Evolutionary conservation across 768 basidiomycete species (phyloP).

Genomic region (Agrocybe pediades): DNA sequence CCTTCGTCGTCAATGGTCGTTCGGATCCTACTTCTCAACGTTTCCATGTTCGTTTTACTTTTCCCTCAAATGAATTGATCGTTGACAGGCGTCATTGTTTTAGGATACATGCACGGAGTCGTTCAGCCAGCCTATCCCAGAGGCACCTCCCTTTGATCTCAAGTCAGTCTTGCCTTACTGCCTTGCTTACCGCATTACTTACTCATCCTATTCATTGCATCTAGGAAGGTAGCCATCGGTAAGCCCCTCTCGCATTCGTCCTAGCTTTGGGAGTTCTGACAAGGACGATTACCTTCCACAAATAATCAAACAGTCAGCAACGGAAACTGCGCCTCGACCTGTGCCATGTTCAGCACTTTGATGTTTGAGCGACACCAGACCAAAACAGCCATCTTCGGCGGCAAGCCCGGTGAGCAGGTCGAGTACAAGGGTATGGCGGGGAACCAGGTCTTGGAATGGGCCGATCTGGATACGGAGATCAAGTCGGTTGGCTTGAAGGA

Average conservation of each 20-base stretch:
- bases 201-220: neutral
- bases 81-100: neutral
- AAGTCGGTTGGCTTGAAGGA: conserved; percentile 57
- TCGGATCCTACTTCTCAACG: conserved; percentile 48
- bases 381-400: conserved; percentile 58
- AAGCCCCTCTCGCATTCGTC: conserved; percentile 15
- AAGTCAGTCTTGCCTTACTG: too few species aligned
- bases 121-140: conserved; percentile 40
- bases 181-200: too few species aligned
- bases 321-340: conserved; percentile 59
- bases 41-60: conserved; percentile 41
- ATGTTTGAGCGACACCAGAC: conserved; percentile 59
- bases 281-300: too few species aligned
- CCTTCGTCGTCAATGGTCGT: conserved; percentile 44
- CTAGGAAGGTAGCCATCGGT: conserved; percentile 49
- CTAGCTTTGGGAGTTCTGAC: too few species aligned
- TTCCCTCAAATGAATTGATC: neutral
- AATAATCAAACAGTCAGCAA: conserved; percentile 34
- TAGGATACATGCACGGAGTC: conserved; percentile 47
- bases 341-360: conserved; percentile 62
- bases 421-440: conserved; percentile 65
- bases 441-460: conserved; percentile 65
- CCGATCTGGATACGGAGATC: conserved; percentile 59
- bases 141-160: conserved; percentile 43
- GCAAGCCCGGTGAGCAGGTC: conserved; percentile 50